phyloP scores from a whole-genome alignment of 441 rosid species.

The Aleurites moluccanus region DNA sequence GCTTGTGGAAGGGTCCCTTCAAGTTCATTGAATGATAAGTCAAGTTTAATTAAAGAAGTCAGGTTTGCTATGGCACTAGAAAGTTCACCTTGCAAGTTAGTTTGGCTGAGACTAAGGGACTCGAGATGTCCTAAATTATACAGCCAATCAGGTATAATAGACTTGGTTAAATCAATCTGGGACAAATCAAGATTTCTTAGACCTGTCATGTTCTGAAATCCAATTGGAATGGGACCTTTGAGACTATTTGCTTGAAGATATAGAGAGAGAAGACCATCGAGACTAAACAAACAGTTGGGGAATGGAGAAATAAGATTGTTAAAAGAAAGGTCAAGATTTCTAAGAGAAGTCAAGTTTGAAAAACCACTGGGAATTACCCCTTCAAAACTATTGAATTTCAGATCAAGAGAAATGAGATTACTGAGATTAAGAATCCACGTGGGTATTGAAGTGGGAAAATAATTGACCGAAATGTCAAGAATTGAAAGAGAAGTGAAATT shows the following conservation, averaged over 20 bases:
- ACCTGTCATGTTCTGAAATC: neutral
- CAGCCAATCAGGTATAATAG: neutral
- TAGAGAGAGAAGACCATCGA: neutral
- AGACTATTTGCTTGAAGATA: neutral
- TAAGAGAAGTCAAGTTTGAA: neutral
- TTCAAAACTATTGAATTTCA: too few species aligned
- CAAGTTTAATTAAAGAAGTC: too few species aligned
- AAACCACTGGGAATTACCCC: too few species aligned
- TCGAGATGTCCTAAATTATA: neutral
- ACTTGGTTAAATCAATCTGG: neutral
- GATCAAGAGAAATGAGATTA: too few species aligned
- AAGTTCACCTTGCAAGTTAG: too few species aligned
- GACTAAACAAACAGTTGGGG: neutral
- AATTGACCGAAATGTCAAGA: conserved; percentile 11
- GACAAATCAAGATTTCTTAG: neutral
- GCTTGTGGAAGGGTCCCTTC: too few species aligned
- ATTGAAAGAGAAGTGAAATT: conserved; percentile 14
- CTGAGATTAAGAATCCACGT: conserved; percentile 28
- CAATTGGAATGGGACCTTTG: neutral
- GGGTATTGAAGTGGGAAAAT: conserved; percentile 5
- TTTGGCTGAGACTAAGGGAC: neutral
- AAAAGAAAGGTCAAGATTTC: conserved; percentile 6
- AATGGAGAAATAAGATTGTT: neutral
- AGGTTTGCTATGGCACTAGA: too few species aligned
- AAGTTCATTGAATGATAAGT: too few species aligned